A percentile compares a stretch with the other conserved stretches of the same genome.
Conservation (phyloP, 73 alveolate genomes). For the Paramecium primaurelia region DNA sequence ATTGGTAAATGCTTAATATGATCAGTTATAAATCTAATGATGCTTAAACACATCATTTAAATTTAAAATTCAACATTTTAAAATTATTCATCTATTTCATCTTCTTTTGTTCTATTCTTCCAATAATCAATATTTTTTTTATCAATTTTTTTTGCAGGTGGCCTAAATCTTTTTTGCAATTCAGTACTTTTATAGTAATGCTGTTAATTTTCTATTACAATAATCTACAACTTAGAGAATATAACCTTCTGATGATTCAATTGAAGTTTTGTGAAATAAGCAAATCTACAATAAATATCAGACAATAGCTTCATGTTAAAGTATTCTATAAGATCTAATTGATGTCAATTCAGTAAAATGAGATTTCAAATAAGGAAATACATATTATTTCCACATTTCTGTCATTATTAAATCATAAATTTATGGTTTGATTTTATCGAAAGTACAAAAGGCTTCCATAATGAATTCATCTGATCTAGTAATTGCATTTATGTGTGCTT, state of each 20-base stretch:
- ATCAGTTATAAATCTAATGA: constrained; percentile 97
- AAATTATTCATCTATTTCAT: constrained; percentile 85
- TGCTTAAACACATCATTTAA: constrained; percentile 78
- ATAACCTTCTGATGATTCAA: constrained; percentile 96
- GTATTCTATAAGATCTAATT: constrained; percentile 65
- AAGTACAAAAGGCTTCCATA: constrained; percentile 87
- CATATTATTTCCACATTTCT: constrained; percentile 85
- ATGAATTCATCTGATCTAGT: constrained; percentile 85
- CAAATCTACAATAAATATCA: constrained; percentile 94
- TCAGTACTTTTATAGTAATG: constrained; percentile 67
- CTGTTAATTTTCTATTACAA: constrained; percentile 86
- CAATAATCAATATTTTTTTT: constrained; percentile 67
- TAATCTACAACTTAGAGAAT: constrained; percentile 97
- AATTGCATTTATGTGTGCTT: constrained; percentile 81
- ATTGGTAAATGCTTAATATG: constrained; percentile 92
- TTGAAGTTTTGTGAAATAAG: constrained; percentile 97
- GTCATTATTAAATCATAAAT: constrained; percentile 83
- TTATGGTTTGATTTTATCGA: constrained; percentile 82
- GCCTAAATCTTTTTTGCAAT: constrained; percentile 29
- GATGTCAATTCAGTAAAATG: constrained; percentile 67
- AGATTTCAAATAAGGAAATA: constrained; percentile 65
- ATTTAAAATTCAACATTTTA: constrained; percentile 77
- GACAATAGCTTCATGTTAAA: constrained; percentile 94
- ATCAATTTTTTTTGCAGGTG: constrained; percentile 60
- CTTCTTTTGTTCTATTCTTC: constrained; percentile 81